Conservation (phyloP, 1,139 yeast species). For the Waltiozyma sp. region DNA sequence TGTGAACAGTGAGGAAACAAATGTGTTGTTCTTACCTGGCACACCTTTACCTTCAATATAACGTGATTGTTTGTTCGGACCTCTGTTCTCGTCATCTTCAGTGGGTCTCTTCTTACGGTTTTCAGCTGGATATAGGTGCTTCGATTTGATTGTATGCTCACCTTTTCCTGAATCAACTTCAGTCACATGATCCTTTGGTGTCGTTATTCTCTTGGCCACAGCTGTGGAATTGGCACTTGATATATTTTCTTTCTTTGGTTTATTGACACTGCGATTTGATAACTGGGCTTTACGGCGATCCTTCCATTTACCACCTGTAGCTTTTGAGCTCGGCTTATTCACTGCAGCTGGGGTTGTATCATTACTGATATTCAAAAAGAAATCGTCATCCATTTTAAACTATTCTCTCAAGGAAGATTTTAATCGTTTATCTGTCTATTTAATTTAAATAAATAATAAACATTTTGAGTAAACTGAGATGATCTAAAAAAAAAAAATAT, state of each 20-base stretch:
- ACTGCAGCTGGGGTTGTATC: constrained; percentile 17
- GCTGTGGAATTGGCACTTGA: constrained; percentile 26
- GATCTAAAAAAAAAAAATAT: background rate
- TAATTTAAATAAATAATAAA: too few species aligned
- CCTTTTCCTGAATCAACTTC: constrained; percentile 1
- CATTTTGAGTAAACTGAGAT: too few species aligned
- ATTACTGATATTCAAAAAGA: constrained; percentile 52
- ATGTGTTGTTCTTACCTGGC: constrained; percentile 16
- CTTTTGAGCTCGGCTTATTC: constrained; percentile 21
- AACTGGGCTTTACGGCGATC: constrained; percentile 57
- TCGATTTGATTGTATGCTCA: background rate
- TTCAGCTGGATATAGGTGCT: background rate
- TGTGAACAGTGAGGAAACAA: constrained; percentile 78
- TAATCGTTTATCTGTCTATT: too few species aligned
- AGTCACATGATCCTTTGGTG: constrained; percentile 5
- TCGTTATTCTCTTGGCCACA: background rate
- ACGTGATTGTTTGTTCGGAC: constrained; percentile 21
- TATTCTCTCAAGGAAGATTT: background rate
- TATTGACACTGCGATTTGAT: constrained; percentile 21
- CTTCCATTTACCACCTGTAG: constrained; percentile 70
- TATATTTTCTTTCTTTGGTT: constrained; percentile 11
- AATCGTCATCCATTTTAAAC: constrained; percentile 41
- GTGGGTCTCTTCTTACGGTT: constrained; percentile 8
- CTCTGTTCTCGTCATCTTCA: constrained; percentile 12
- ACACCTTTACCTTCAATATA: constrained; percentile 15